Evolutionary conservation across 164 flowering plant species (phyloP).

Genomic region (Warburgia ugandensis): DNA sequence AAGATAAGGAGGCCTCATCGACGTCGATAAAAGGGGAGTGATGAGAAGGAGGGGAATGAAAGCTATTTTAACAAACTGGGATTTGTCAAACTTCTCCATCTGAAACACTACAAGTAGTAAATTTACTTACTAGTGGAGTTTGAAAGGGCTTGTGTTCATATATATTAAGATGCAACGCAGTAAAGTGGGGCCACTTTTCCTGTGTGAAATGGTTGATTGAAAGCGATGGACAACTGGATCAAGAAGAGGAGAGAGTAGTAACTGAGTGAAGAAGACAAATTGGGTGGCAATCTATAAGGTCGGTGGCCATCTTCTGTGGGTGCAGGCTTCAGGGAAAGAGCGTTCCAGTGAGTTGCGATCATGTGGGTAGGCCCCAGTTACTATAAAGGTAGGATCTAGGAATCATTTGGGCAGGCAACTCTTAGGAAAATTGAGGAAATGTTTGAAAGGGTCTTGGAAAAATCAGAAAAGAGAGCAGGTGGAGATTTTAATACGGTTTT

Average conservation of each 20-base stretch:
- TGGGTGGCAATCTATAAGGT: conserved; percentile 33
- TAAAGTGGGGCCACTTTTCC: background rate
- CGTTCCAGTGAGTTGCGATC: background rate
- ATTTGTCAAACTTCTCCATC: conserved; percentile 39
- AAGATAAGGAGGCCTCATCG: conserved; percentile 47
- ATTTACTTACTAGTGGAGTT: background rate
- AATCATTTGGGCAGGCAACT: too few relatives aligned
- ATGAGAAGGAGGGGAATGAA: conserved; percentile 42
- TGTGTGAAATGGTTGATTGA: background rate
- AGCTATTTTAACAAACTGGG: conserved; percentile 35
- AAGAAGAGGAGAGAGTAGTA: background rate
- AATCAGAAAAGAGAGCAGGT: too few relatives aligned
- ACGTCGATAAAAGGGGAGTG: conserved; percentile 52
- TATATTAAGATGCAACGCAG: background rate
- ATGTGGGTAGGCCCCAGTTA: too few relatives aligned
- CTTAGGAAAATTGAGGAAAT: too few relatives aligned
- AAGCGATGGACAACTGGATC: background rate
- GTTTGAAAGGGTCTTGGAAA: too few relatives aligned
- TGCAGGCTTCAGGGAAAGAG: background rate
- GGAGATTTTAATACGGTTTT: too few relatives aligned
- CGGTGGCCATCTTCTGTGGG: conserved; percentile 28
- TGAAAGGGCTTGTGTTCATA: conserved; percentile 3
- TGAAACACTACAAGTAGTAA: background rate
- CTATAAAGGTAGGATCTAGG: too few relatives aligned
- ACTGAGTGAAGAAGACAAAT: background rate